Evolutionary conservation across 192 early-diverging fungal genomes (phyloP).

Genomic region (Linnemannia zychae): DNA sequence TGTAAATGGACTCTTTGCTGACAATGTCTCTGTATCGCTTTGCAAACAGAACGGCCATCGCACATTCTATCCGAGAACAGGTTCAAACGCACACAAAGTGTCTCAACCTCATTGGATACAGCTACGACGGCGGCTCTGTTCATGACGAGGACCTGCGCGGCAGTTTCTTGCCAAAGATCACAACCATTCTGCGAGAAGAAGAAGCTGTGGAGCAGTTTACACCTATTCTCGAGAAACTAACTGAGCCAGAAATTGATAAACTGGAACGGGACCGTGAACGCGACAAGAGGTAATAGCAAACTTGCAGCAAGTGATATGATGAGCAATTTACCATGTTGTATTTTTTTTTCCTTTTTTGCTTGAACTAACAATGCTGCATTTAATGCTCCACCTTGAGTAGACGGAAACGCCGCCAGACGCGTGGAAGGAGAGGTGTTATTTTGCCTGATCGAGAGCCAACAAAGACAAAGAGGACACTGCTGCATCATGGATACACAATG

Average conservation of each 20-base stretch:
- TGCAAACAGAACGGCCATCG: conserved; percentile 81
- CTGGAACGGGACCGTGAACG: conserved; percentile 88
- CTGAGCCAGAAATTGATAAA: conserved; percentile 81
- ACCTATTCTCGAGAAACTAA: conserved; percentile 74
- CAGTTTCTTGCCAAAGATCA: conserved; percentile 77
- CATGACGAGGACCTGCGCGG: conserved; percentile 84
- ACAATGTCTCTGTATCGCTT: neutral
- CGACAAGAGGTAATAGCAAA: conserved; percentile 67
- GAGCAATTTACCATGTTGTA: neutral
- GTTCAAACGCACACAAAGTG: conserved; percentile 88
- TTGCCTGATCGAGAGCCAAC: conserved; percentile 78
- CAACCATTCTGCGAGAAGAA: conserved; percentile 63
- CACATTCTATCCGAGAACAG: conserved; percentile 96
- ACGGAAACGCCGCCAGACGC: conserved; percentile 87
- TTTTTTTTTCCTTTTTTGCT: neutral
- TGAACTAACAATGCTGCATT: neutral
- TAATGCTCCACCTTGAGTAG: conserved; percentile 41
- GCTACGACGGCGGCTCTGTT: conserved; percentile 79
- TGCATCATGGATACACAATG: conserved; percentile 56
- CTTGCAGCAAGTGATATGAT: neutral
- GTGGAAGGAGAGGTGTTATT: conserved; percentile 74
- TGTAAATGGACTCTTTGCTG: neutral
- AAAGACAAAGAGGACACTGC: conserved; percentile 72
- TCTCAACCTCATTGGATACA: conserved; percentile 84
- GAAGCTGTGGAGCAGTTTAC: conserved; percentile 67